Evolutionary conservation across 306 rosid genomes (phyloP), one percentile per base, ranked within the genome.

Genomic region (Prunus armeniaca): DNA sequence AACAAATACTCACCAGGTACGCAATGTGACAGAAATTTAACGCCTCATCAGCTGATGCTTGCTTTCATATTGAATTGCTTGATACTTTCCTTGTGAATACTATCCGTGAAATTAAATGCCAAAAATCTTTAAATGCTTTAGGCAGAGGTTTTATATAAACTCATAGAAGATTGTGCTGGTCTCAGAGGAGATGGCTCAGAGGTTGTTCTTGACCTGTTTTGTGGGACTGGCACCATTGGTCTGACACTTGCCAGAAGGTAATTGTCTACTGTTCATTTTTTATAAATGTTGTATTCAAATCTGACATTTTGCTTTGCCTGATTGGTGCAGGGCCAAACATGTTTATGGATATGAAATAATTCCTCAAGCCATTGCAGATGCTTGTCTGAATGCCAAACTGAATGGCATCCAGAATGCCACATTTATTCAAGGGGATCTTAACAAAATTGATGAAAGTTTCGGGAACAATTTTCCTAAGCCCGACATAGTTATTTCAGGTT

Each of bases 221-320:
- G 98, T 86, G 98, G 97, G 76, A 95, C 98, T 15, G 98, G 98
- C 73, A 92, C 98, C 60, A 95, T 95, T 70, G 97, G 98, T 83
- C 86, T 95, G 78, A 85, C 97, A 55, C 95, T 95, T 67, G 98
- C 98, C 54, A 84, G 81, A 87, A 89, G 95, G 98, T 95, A 81
- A 69, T 20, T 72, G 49, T 71, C 52, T 28, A 60, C 45, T 56
- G 30, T 61, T 67, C 46, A 38, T 74, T 50, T 68, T 30, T 61
- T 62, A 61, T n/a, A 24, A 19, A 45, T 24, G 57, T 24, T 41
- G 32, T 25, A 20, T 24, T 3, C 1, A 17, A 62, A 45, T 56
- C 72, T 55, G 67, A 43, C 78, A 13, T 61, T n/a, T 28, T 81
- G 51, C 55, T 69, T 76, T 75, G 47, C 20, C 32, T 71, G 70